phyloP scores from a whole-genome alignment of 352 stramenopile genomes.

The Phytophthora agathidicida region DNA sequence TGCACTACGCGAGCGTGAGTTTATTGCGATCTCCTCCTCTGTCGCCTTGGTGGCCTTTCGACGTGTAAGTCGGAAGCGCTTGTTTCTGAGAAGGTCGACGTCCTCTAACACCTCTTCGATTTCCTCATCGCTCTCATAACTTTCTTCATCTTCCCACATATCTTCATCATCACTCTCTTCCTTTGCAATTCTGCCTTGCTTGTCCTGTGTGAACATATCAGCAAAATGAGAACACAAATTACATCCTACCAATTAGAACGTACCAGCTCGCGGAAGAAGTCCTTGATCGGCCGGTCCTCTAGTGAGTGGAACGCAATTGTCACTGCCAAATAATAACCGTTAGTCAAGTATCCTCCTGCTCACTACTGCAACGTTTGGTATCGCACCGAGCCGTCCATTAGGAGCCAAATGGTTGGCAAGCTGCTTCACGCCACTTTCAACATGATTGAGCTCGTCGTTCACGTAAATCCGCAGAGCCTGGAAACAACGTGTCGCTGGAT shows the following conservation, averaged over 20 bases:
- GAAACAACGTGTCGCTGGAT: constrained; percentile 81
- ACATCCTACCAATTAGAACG: background rate
- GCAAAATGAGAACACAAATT: background rate
- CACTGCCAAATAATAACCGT: constrained; percentile 30
- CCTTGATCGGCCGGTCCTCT: constrained; percentile 84
- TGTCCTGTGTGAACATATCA: constrained; percentile 35
- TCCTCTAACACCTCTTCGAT: constrained; percentile 31
- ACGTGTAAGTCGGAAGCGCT: constrained; percentile 65
- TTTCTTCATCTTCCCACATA: constrained; percentile 24
- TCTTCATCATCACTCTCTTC: constrained; percentile 36
- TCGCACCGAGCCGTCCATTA: constrained; percentile 59
- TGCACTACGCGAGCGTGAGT: constrained; percentile 72
- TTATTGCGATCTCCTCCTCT: constrained; percentile 62
- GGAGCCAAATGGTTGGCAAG: constrained; percentile 62
- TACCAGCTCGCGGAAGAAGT: constrained; percentile 72
- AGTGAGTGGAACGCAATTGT: constrained; percentile 88
- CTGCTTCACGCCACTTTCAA: constrained; percentile 57
- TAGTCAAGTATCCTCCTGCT: too few relatives aligned
- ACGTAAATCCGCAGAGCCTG: constrained; percentile 84
- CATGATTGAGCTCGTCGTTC: constrained; percentile 81
- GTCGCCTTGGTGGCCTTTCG: constrained; percentile 76
- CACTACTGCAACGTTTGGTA: background rate
- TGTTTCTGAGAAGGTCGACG: constrained; percentile 31
- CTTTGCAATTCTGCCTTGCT: constrained; percentile 27
- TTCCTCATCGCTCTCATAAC: constrained; percentile 16